Evolutionary conservation across 2,329 filamentous ascomycete genomes (phyloP).

Genomic region (Pyrenochaeta sp.): DNA sequence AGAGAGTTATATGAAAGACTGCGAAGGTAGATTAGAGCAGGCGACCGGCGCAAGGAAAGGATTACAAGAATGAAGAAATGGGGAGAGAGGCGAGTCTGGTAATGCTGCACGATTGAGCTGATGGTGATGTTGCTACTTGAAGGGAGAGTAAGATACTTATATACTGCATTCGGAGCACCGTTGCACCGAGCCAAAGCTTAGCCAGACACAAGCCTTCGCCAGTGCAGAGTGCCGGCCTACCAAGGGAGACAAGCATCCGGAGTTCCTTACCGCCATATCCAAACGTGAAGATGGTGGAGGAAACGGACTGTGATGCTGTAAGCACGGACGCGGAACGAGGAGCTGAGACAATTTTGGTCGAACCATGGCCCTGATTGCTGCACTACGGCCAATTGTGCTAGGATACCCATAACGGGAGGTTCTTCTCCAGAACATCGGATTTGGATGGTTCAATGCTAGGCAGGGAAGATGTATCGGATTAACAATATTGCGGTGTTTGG

Average conservation of each 20-base stretch:
- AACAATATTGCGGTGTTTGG: constrained; percentile 25
- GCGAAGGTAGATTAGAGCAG: constrained; percentile 34
- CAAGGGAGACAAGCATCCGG: constrained; percentile 8
- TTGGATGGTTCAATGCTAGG: constrained; percentile 11
- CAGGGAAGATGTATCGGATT: constrained; percentile 20
- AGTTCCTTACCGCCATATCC: constrained; percentile 18
- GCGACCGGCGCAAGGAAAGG: constrained; percentile 48
- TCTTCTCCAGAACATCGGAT: constrained; percentile 26
- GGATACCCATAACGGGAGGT: constrained; percentile 28
- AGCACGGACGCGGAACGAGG: constrained; percentile 19
- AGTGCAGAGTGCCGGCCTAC: constrained; percentile 10
- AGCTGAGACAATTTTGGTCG: constrained; percentile 39
- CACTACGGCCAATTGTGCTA: constrained; percentile 14
- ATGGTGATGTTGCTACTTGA: constrained; percentile 34
- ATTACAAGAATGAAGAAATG: constrained; percentile 32
- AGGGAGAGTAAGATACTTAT: constrained; percentile 31
- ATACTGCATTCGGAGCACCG: constrained; percentile 24
- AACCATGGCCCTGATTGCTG: constrained; percentile 26
- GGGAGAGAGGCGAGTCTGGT: constrained; percentile 35
- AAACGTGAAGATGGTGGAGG: constrained; percentile 19
- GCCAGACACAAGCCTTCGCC: constrained; percentile 39
- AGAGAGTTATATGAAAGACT: neutral
- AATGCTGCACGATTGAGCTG: constrained; percentile 35
- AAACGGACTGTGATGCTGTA: constrained; percentile 32
- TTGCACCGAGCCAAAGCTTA: constrained; percentile 36